phyloP scores from a whole-genome alignment of 2,329 filamentous ascomycete genomes.

The Incumbomyces lentus region DNA sequence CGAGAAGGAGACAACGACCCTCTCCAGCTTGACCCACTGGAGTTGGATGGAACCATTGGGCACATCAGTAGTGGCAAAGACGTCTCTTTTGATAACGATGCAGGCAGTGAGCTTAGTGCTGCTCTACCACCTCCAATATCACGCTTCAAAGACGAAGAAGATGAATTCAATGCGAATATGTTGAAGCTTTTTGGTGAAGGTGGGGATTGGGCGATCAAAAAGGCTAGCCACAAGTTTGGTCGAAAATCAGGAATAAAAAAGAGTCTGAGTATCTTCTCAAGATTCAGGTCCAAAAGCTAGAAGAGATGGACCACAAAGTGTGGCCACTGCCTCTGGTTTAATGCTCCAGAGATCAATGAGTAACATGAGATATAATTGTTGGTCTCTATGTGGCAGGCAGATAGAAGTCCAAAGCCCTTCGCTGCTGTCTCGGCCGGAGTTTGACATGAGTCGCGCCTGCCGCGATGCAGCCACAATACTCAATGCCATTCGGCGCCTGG shows the following conservation, averaged over 20 bases:
- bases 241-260: not conserved
- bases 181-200: conserved; percentile 2
- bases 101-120: conserved; percentile 6
- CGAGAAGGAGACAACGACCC: conserved; percentile 18
- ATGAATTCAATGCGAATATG: conserved; percentile 8
- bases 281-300: not conserved
- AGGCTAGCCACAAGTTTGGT: not conserved
- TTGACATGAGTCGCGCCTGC: no score
- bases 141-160: conserved; percentile 6
- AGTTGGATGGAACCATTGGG: not conserved
- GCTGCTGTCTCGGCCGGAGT: no score
- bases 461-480: no score
- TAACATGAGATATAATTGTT: no score
- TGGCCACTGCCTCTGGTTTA: no score
- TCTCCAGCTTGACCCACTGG: conserved; percentile 20
- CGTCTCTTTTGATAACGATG: conserved; percentile 1
- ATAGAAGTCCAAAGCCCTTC: no score
- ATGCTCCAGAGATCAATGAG: no score
- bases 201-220: conserved; percentile 4
- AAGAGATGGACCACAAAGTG: no score
- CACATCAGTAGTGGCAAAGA: conserved; percentile 7
- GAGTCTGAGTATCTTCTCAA: conserved; percentile 1
- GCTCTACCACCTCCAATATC: conserved; percentile 6
- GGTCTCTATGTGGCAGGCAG: no score
- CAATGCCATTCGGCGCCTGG: no score